Evolutionary conservation across 1,139 yeast species (phyloP).

Genomic region (Pichia sp.): DNA sequence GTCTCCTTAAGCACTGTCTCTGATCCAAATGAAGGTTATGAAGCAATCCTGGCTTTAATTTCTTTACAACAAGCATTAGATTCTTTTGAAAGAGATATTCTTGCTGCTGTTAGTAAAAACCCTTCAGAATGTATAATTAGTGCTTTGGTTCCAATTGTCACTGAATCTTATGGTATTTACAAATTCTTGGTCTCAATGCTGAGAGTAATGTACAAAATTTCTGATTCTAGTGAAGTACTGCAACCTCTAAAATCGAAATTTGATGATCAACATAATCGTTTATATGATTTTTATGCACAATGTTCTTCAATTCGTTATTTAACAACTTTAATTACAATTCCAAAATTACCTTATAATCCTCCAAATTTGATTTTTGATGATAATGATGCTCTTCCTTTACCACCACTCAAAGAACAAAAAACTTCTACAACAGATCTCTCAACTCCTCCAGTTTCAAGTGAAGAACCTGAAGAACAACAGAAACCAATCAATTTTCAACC

Average conservation of each 20-base stretch:
- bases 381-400: constrained; percentile 27
- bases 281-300: constrained; percentile 84
- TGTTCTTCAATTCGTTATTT: constrained; percentile 81
- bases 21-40: constrained; percentile 95
- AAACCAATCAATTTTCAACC: constrained; percentile 40
- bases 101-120: constrained; percentile 42
- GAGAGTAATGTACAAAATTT: constrained; percentile 63
- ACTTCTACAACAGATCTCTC: constrained; percentile 22
- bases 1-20: constrained; percentile 80
- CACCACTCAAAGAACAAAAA: constrained; percentile 16
- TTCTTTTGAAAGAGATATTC: constrained; percentile 69
- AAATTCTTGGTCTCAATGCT: constrained; percentile 87
- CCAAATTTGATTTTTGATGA: constrained; percentile 62
- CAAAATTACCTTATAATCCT: constrained; percentile 61
- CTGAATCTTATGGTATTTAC: constrained; percentile 93
- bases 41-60: constrained; percentile 80
- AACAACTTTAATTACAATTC: constrained; percentile 79
- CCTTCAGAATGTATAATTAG: constrained; percentile 78
- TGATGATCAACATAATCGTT: constrained; percentile 69
- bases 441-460: constrained; percentile 4
- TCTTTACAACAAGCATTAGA: constrained; percentile 80
- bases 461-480: constrained; percentile 20
- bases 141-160: constrained; percentile 82
- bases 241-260: constrained; percentile 69
- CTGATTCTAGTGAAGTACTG: constrained; percentile 73